Conservation (phyloP, 2,329 filamentous ascomycete species). For the Aspergillus hortae region DNA sequence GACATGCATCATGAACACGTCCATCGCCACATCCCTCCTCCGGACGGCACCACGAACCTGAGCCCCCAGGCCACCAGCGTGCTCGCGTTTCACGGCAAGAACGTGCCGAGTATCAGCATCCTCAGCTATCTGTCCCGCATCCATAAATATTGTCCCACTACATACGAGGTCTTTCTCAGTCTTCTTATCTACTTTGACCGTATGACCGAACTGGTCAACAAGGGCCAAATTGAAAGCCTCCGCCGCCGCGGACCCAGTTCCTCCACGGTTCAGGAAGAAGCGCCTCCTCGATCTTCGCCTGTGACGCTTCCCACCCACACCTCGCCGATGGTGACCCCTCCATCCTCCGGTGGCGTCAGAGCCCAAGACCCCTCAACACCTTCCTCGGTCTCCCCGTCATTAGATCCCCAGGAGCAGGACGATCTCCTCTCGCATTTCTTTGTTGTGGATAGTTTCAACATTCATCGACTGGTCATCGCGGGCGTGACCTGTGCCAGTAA, state of each 20-base stretch:
- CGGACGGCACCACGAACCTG: conserved; percentile 57
- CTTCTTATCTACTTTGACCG: conserved; percentile 96
- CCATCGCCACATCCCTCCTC: conserved; percentile 67
- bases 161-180: conserved; percentile 95
- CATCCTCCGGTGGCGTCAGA: conserved; percentile 30
- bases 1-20: conserved; percentile 89
- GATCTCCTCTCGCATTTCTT: conserved; percentile 69
- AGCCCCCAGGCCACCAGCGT: conserved; percentile 68
- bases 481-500: conserved; percentile 98
- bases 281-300: conserved; percentile 15
- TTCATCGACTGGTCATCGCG: conserved; percentile 92
- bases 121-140: conserved; percentile 92
- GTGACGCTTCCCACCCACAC: conserved; percentile 17
- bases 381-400: conserved; percentile 30
- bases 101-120: conserved; percentile 95
- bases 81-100: conserved; percentile 95
- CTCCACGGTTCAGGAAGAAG: conserved; percentile 13
- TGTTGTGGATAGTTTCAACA: conserved; percentile 98
- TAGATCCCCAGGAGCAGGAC: conserved; percentile 40
- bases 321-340: conserved; percentile 35
- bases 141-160: conserved; percentile 98
- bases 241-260: conserved; percentile 19
- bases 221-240: conserved; percentile 66
- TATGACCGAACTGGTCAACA: conserved; percentile 96
- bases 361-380: conserved; percentile 33